phyloP scores from a whole-genome alignment of 169 alveolate genomes.

The Sarcocystis neurona region DNA sequence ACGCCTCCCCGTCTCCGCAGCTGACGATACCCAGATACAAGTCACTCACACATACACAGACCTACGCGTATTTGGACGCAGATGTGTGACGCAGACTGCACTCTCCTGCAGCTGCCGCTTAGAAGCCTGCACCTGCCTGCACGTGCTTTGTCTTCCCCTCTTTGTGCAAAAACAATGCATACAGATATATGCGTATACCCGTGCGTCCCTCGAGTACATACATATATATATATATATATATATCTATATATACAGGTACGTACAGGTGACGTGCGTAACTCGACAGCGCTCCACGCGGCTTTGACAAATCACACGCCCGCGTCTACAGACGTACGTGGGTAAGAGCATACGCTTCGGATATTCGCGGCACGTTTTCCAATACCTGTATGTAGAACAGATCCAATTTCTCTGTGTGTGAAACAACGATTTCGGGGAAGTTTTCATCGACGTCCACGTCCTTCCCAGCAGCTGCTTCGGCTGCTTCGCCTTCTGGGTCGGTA shows the following conservation, averaged over 20 bases:
- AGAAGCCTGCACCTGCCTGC: background rate
- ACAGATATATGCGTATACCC: background rate
- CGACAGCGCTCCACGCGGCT: too few relatives aligned
- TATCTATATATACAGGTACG: background rate
- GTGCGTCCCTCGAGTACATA: background rate
- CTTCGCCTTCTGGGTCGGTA: background rate
- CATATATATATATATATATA: background rate
- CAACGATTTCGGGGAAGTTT: background rate
- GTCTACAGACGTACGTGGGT: background rate
- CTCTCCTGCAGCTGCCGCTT: too few relatives aligned
- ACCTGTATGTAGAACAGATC: slow-evolving; percentile 39
- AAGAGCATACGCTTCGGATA: background rate
- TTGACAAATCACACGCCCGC: too few relatives aligned
- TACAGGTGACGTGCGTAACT: too few relatives aligned
- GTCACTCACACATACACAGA: too few relatives aligned
- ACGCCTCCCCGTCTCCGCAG: too few relatives aligned
- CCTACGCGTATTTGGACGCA: too few relatives aligned
- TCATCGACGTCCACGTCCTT: slow-evolving; percentile 36
- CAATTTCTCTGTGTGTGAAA: slow-evolving; percentile 18
- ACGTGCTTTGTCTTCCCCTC: background rate
- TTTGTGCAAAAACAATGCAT: background rate
- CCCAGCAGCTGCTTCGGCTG: background rate
- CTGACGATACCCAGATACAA: too few relatives aligned
- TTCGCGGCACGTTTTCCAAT: background rate
- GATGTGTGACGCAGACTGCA: too few relatives aligned